These are phyloP conservation scores for Rutstroemia sydowiana DNA, from an alignment of 2,329 filamentous ascomycete species.

Conservation along the genomic window DNA sequence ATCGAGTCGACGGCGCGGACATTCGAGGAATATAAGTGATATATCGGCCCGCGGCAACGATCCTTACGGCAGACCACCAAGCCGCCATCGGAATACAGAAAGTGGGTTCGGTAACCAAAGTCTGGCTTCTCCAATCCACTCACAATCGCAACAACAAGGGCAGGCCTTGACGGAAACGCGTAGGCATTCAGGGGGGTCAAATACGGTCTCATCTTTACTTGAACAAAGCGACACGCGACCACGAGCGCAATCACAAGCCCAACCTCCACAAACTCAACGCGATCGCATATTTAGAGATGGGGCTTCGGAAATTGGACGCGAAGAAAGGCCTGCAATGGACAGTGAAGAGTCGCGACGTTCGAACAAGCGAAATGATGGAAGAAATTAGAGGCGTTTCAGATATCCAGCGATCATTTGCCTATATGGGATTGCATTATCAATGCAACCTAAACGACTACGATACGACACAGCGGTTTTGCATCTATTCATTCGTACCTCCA, in stretches of 20 bases:
- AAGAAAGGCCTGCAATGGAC: constrained; percentile 19
- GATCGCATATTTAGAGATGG: constrained; percentile 2
- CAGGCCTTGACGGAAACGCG: constrained; percentile 16
- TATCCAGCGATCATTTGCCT: constrained; percentile 12
- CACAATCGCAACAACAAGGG: constrained; percentile 12
- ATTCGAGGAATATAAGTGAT: constrained; percentile 60
- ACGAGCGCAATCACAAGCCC: constrained; percentile 16
- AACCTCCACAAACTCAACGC: constrained; percentile 21
- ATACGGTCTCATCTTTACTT: constrained; percentile 27
- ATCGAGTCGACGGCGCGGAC: constrained; percentile 47
- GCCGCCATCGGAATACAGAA: constrained; percentile 31
- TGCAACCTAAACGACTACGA: neutral
- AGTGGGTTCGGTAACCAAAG: constrained; percentile 21
- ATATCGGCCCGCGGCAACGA: constrained; percentile 34
- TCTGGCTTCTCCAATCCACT: constrained; percentile 18
- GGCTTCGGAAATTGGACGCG: constrained; percentile 2
- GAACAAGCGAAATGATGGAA: constrained; percentile 28
- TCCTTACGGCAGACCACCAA: constrained; percentile 33
- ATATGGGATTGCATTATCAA: neutral
- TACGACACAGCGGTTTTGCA: neutral
- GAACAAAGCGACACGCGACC: constrained; percentile 25
- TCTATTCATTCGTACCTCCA: constrained; percentile 6
- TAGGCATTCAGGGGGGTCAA: constrained; percentile 22
- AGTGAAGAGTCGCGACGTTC: constrained; percentile 25
- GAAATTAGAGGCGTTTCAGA: constrained; percentile 29